Base-by-base conservation (phyloP, 108 stramenopile genomes). In the Nitzschia sp. region DNA sequence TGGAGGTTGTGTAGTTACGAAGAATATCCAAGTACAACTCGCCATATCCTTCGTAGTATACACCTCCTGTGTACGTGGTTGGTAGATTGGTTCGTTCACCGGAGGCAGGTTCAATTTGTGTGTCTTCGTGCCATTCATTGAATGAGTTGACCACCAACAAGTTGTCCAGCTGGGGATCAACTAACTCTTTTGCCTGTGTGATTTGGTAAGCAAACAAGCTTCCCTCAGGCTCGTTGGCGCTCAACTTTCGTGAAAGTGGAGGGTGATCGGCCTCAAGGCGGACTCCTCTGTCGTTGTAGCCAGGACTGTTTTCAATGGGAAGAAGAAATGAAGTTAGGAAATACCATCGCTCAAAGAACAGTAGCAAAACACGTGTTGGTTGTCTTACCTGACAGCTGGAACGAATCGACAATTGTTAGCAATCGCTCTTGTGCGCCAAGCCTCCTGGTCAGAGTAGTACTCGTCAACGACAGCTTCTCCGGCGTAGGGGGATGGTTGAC, bases 61-160 rank as follows among this genome's bases (percentile, higher is more conserved):
- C 14, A 17, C 81, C 81, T 22, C 51, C 21, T 39, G 81, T 80
- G n/a, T 53, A 22, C n/a, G 62, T 48, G 20, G 43, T 37, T 12
- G 55, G 39, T 20, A 29, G 26, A 19, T 55, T 53, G 22, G 50
- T 53, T 12, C 12, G 6, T 26, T 26, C 46, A 22, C 55, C 76
- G 10, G 46, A 34, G 26, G 43, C 68, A 17, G 81, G 81, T 59
- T 82, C 81, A 22, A 77, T 77, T 56, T 77, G 76, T 7, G 77
- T 78, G 43, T 80, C 79, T 53, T 80, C 79, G 52, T 80, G 79
- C 73, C 73, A 80, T 53, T 80, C 79, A 53, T 80, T 82, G 57
- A 82, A 82, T 1, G 73, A 75, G 42, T 75, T 78, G 21, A 82
- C 70, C 29, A 82, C 54, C 17, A 81, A 21, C 41, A 81, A 37